Evolutionary conservation across 2,329 filamentous ascomycete genomes (phyloP), one percentile per base, ranked within the genome.

Genomic region (Ophiostoma ips): DNA sequence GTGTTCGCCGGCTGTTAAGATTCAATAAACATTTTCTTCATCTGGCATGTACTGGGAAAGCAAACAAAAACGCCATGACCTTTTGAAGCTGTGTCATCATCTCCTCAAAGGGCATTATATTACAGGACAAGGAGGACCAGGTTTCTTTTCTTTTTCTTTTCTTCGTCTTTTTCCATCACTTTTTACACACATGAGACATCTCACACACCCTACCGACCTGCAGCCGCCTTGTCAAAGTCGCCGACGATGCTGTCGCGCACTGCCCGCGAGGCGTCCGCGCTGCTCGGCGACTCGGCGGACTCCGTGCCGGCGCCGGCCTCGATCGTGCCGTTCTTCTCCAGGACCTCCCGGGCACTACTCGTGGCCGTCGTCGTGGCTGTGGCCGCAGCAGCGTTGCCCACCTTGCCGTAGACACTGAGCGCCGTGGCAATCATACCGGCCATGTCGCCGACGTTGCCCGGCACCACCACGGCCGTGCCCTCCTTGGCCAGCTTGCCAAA

Each of bases 381-480:
- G 62, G 77, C 83, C 24, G 79, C 77, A 66, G 95, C 87, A 1
- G 82, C 78, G 60, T 90, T 79, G 58, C 80, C 87, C 41, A 98
- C 86, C 65, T 94, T 95, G 52, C 90, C 87, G 64, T 95, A 98
- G 16, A 98, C 89, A 50, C 88, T 84, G 73, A 98, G 81, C 2
- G 89, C 92, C 16, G 87, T 94, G 36, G 92, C 89, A 64, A 98
- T 96, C 89, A 98, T 95, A 58, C 87, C 81, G 50, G 87, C 84
- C 58, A 98, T 89, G 63, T 98, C 92, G 53, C 92, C 92, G 35
- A 98, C 87, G 61, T 98, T 96, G 11, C 92, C 92, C 1, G 92
- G 92, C 13, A 98, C 89, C 18, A 98, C 87, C 28, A 98, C 84
- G 5, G 88, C 86, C 3, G 92, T 98, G 59, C 92, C 87, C 71